A percentile compares a stretch with the other conserved stretches of the same genome.
Evolutionary conservation across 805 yeast genomes (phyloP).

Genomic region (Pichia paraexigua): DNA sequence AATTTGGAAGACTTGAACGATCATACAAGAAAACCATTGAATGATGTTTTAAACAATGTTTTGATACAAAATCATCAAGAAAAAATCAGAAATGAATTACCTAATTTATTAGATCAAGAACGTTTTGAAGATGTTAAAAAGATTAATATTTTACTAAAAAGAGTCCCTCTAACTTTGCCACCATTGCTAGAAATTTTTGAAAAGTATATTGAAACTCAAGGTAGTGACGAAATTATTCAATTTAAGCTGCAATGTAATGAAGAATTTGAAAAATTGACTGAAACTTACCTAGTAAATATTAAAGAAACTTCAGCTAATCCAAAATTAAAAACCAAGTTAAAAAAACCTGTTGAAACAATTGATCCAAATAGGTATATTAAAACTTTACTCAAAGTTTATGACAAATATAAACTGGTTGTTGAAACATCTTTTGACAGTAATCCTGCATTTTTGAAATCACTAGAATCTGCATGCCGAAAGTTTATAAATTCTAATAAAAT

Average conservation of each 20-base stretch:
- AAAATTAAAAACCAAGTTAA: slow-evolving; percentile 1
- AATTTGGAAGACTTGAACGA: slow-evolving; percentile 76
- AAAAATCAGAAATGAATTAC: slow-evolving; percentile 69
- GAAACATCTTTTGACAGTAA: slow-evolving; percentile 60
- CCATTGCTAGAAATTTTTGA: slow-evolving; percentile 71
- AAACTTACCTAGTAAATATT: slow-evolving; percentile 2
- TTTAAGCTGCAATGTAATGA: slow-evolving; percentile 30
- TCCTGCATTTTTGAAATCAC: slow-evolving; percentile 72
- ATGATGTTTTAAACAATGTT: slow-evolving; percentile 66
- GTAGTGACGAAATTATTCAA: slow-evolving; percentile 52
- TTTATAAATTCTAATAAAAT: slow-evolving; percentile 78
- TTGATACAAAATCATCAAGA: slow-evolving; percentile 74
- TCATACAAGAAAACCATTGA: slow-evolving; percentile 70
- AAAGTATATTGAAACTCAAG: slow-evolving; percentile 60
- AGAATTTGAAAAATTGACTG: background rate
- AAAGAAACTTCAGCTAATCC: background rate
- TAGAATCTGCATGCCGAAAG: slow-evolving; percentile 80
- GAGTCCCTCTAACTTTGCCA: slow-evolving; percentile 72
- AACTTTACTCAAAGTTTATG: slow-evolving; percentile 62
- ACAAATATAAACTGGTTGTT: slow-evolving; percentile 59
- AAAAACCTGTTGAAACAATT: slow-evolving; percentile 6
- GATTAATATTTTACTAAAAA: slow-evolving; percentile 65
- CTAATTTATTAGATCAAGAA: slow-evolving; percentile 63
- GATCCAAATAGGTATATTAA: slow-evolving; percentile 79
- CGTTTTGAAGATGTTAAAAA: slow-evolving; percentile 67